Evolutionary conservation across 2,329 filamentous ascomycete species (phyloP), one percentile per base, ranked within the genome.

Genomic region (Trichoderma sp.): DNA sequence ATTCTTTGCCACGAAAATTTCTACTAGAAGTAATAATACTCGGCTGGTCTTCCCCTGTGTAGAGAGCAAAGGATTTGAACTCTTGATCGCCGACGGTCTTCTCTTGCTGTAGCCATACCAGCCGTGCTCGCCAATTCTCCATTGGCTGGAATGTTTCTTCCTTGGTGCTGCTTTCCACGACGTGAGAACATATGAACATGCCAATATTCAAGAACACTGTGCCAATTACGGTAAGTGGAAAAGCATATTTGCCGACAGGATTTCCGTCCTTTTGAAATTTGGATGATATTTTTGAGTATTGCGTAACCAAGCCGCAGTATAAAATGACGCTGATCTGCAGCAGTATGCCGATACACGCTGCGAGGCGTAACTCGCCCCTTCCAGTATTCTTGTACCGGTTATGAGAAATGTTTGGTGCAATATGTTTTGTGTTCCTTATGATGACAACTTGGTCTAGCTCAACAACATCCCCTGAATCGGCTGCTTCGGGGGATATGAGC

Each of bases 121-220:
- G 4, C 5, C 56, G 22, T 2, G 37, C 56, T 25, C 65, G 59
- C 27, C 50, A 64, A 2, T 59, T 67, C 1, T 13, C 4, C 9
- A 3, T 1, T 32, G 68, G 66, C 8, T 29, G 50, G 22, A 73
- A 76, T 4, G 42, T 61, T 0, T 54, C 67, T 67, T 79, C 75
- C 2, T 45, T 17, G 0, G 77, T 78, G 39, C 76, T 76, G n/a
- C 56, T 67, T 22, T 79, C 75, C 2, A 80, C 73, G 1, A 79
- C 74, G 35, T 74, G 72, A 1, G 73, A 71, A 60, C 77, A 80
- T 1, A 78, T 34, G 0, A 76, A 37, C 61, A 79, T 72, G 0
- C 77, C 76, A 1, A 67, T 2, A 0, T 73, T 70, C 19, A 80
- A 56, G 0, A 76, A 0, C 0, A 75, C 0, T 0, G 77, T 79